Evolutionary conservation across 768 basidiomycete genomes (phyloP).

Genomic region (Russula ochroleuca): DNA sequence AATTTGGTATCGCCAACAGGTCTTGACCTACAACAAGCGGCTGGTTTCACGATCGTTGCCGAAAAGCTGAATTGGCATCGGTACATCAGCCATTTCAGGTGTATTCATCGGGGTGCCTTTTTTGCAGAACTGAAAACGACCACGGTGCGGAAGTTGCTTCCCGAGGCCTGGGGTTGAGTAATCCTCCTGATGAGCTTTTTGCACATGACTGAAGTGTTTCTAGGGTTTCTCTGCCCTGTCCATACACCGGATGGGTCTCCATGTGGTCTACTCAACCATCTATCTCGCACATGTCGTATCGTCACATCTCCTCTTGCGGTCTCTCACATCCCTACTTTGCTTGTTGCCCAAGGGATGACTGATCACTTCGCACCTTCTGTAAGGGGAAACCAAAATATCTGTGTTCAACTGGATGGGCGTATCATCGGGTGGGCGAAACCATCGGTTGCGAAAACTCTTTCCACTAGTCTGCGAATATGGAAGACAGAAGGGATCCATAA

Average conservation of each 20-base stretch:
- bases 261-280: slow-evolving; percentile 95
- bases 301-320: slow-evolving; percentile 72
- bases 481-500: slow-evolving; percentile 84
- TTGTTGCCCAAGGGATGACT: slow-evolving; percentile 90
- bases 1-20: slow-evolving; percentile 93
- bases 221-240: slow-evolving; percentile 96
- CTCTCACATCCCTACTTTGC: slow-evolving; percentile 74
- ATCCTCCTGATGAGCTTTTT: slow-evolving; percentile 13
- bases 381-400: slow-evolving; percentile 76
- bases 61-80: slow-evolving; percentile 99
- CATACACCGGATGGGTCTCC: slow-evolving; percentile 98
- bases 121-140: slow-evolving; percentile 99
- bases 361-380: slow-evolving; percentile 76
- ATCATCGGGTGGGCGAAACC: slow-evolving; percentile 92
- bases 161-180: slow-evolving; percentile 90
- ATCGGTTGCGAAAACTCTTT: slow-evolving; percentile 67
- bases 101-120: slow-evolving; percentile 98
- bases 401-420: slow-evolving; percentile 92
- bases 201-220: slow-evolving; percentile 16
- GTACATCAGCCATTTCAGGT: slow-evolving; percentile 97
- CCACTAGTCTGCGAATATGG: slow-evolving; percentile 84
- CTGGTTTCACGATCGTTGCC: slow-evolving; percentile 98
- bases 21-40: slow-evolving; percentile 93
- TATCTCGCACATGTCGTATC: slow-evolving; percentile 90
- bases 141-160: slow-evolving; percentile 90